These are phyloP conservation scores for Micractinium sp. DNA, from an alignment of 139 green algal species.

Conservation along the genomic window DNA sequence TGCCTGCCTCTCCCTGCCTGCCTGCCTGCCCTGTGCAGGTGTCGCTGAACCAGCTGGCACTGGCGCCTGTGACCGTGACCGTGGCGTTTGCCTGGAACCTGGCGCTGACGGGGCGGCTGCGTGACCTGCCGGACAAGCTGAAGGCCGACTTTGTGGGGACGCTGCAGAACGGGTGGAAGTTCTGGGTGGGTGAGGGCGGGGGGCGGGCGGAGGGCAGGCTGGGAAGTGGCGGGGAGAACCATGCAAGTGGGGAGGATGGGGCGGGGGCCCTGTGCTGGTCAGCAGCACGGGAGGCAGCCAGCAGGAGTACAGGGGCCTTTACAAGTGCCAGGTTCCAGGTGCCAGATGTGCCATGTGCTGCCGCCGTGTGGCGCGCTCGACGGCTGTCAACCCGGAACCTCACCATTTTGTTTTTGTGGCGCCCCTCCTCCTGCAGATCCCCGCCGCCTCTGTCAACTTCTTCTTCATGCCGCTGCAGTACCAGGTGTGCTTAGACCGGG, in stretches of 20 bases:
- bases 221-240: no score
- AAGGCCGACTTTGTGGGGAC: conserved; percentile 72
- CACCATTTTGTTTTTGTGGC: background rate
- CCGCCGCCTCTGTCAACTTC: conserved; percentile 86
- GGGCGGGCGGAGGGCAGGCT: background rate
- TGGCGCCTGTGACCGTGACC: conserved; percentile 69
- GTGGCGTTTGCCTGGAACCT: conserved; percentile 83
- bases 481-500: conserved; percentile 40
- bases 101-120: conserved; percentile 50
- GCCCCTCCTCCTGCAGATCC: conserved; percentile 26
- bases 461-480: conserved; percentile 71
- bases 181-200: conserved; percentile 83
- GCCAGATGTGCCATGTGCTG: background rate
- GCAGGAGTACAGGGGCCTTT: background rate
- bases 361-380: no score
- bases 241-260: background rate
- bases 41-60: conserved; percentile 79
- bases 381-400: background rate
- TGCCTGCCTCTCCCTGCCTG: no score
- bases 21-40: conserved; percentile 52
- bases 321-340: background rate
- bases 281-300: background rate
- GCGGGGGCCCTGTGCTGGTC: background rate
- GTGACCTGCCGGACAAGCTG: conserved; percentile 67
- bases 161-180: conserved; percentile 88